Conservation (phyloP, 177 flowering plant genomes). For the Vitis hybrid region DNA sequence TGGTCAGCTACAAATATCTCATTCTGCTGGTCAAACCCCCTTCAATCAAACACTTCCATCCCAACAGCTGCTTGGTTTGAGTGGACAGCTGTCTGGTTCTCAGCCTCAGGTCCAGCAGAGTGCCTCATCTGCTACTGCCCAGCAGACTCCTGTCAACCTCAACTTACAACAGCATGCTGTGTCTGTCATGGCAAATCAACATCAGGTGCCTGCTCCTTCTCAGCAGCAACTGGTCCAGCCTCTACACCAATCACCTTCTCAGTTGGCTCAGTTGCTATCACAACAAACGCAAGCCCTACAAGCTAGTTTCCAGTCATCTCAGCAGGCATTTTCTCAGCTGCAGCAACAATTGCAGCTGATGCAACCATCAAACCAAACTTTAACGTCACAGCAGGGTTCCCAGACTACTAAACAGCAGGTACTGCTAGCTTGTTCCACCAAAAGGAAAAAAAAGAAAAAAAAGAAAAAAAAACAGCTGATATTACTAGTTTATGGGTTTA, state of each 20-base stretch:
- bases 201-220: conserved; percentile 34
- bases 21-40: conserved; percentile 37
- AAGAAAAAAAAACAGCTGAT: no score
- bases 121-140: conserved; percentile 39
- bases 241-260: conserved; percentile 69
- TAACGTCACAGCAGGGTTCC: conserved; percentile 30
- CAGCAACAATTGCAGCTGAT: conserved; percentile 88
- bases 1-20: conserved; percentile 42
- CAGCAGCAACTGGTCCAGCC: conserved; percentile 57
- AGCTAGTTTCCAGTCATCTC: conserved; percentile 85
- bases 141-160: conserved; percentile 27
- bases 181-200: conserved; percentile 34
- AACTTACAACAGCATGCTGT: conserved; percentile 34
- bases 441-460: no score
- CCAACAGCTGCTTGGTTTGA: conserved; percentile 36
- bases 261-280: conserved; percentile 71
- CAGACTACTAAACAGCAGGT: conserved; percentile 59
- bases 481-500: neutral
- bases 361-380: conserved; percentile 60
- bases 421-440: neutral
- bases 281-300: conserved; percentile 86
- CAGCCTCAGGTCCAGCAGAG: conserved; percentile 52
- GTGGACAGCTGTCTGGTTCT: conserved; percentile 50
- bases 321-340: conserved; percentile 88
- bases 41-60: conserved; percentile 46